Evolutionary conservation across 768 basidiomycete species (phyloP).

Genomic region (Hemileccinum rubropunctum): DNA sequence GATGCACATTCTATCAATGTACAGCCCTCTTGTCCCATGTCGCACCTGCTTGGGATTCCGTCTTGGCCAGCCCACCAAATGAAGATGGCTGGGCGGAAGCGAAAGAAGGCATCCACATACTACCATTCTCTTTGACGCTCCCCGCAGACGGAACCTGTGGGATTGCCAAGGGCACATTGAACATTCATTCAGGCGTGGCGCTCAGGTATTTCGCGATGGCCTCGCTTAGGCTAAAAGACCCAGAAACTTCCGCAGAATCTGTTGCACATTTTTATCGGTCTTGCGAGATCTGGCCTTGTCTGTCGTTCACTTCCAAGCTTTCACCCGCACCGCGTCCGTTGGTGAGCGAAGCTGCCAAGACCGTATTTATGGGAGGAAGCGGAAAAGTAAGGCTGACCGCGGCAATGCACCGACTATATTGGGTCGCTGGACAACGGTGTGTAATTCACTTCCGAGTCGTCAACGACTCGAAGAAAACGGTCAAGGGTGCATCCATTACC

Average conservation of each 20-base stretch:
- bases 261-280: slow-evolving; percentile 89
- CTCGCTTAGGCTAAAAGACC: slow-evolving; percentile 73
- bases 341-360: slow-evolving; percentile 51
- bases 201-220: slow-evolving; percentile 81
- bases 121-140: slow-evolving; percentile 74
- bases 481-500: slow-evolving; percentile 62
- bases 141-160: slow-evolving; percentile 54
- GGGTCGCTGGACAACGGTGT: slow-evolving; percentile 82
- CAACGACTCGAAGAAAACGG: slow-evolving; percentile 65
- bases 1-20: slow-evolving; percentile 82
- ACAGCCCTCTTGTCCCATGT: slow-evolving; percentile 52
- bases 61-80: slow-evolving; percentile 48
- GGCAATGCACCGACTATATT: slow-evolving; percentile 64
- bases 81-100: slow-evolving; percentile 62
- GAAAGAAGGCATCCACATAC: slow-evolving; percentile 59
- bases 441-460: slow-evolving; percentile 60
- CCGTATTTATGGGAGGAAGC: slow-evolving; percentile 59
- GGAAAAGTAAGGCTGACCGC: slow-evolving; percentile 67
- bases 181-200: slow-evolving; percentile 53
- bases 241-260: slow-evolving; percentile 55
- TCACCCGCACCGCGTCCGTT: slow-evolving; percentile 59
- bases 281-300: slow-evolving; percentile 75
- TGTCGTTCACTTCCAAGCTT: slow-evolving; percentile 61
- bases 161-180: slow-evolving; percentile 55
- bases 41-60: slow-evolving; percentile 41